Conservation (phyloP, 2,329 filamentous ascomycete species). For the Cordyceps militaris region DNA sequence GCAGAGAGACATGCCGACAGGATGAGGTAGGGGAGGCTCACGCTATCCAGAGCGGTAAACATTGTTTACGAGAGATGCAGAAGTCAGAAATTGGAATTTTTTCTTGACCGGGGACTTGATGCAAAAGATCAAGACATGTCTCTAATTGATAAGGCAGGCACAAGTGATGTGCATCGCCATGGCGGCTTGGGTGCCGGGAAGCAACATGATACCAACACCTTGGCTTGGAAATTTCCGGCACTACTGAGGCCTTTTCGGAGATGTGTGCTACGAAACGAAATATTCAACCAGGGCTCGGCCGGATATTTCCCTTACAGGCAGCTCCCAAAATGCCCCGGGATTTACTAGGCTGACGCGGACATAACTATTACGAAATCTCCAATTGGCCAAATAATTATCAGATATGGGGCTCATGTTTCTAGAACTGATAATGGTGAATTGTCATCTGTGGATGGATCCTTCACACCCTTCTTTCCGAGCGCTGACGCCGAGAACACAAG, state of each 20-base stretch:
- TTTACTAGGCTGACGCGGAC: background rate
- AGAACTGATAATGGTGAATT: background rate
- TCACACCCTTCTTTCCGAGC: background rate
- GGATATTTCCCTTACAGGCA: background rate
- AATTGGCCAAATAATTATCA: background rate
- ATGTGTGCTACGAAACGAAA: background rate
- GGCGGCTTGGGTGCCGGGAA: background rate
- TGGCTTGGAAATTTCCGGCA: background rate
- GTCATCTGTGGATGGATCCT: background rate
- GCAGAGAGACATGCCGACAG: background rate
- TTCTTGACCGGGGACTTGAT: no score
- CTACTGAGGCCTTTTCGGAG: background rate
- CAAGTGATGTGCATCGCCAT: background rate
- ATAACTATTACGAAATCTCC: background rate
- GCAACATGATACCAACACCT: background rate
- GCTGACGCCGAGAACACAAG: background rate
- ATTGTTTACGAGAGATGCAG: background rate
- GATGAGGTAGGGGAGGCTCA: background rate
- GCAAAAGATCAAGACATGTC: no score
- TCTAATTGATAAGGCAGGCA: no score
- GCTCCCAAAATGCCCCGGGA: background rate
- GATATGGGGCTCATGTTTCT: background rate
- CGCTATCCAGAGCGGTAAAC: background rate
- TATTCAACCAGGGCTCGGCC: background rate
- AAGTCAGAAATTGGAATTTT: no score